Evolutionary conservation across 768 basidiomycete species (phyloP).

Genomic region (Tricholoma hemisulphureum): DNA sequence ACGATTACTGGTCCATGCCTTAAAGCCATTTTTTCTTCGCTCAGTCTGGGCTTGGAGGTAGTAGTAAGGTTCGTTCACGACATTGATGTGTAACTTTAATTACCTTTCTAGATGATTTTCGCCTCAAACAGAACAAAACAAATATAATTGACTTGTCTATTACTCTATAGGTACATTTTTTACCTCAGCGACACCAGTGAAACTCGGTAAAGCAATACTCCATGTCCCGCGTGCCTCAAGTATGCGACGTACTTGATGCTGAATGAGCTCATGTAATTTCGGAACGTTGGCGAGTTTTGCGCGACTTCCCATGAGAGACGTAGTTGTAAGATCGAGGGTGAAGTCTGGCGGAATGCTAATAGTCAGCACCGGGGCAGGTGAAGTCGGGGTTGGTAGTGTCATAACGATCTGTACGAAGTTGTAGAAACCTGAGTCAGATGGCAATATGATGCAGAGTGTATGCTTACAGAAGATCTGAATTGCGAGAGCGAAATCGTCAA

Average conservation of each 20-base stretch:
- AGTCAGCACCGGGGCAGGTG: slow-evolving; percentile 58
- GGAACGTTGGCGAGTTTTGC: slow-evolving; percentile 98
- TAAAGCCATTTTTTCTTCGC: slow-evolving; percentile 12
- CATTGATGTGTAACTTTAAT: no score
- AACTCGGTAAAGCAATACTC: slow-evolving; percentile 67
- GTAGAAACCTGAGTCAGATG: slow-evolving; percentile 2
- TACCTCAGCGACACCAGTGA: slow-evolving; percentile 39
- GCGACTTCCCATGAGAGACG: slow-evolving; percentile 90
- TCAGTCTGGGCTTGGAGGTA: not conserved
- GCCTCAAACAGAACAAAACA: no score
- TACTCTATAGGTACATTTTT: slow-evolving; percentile 36
- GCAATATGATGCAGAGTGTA: not conserved
- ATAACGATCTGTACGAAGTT: slow-evolving; percentile 51
- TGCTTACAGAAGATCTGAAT: slow-evolving; percentile 64
- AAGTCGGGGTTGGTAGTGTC: slow-evolving; percentile 55
- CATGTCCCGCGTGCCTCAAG: slow-evolving; percentile 60
- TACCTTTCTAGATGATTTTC: no score
- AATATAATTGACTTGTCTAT: no score
- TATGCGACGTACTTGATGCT: slow-evolving; percentile 73
- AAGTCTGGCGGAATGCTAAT: slow-evolving; percentile 84
- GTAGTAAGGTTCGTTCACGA: not conserved
- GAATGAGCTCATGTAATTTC: slow-evolving; percentile 93
- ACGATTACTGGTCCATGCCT: slow-evolving; percentile 60
- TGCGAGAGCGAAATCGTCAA: slow-evolving; percentile 75
- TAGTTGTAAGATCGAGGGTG: slow-evolving; percentile 80